These are phyloP conservation scores for Oehlia diaphana DNA, from an alignment of 192 early-diverging fungal genomes.

Conservation along the genomic window DNA sequence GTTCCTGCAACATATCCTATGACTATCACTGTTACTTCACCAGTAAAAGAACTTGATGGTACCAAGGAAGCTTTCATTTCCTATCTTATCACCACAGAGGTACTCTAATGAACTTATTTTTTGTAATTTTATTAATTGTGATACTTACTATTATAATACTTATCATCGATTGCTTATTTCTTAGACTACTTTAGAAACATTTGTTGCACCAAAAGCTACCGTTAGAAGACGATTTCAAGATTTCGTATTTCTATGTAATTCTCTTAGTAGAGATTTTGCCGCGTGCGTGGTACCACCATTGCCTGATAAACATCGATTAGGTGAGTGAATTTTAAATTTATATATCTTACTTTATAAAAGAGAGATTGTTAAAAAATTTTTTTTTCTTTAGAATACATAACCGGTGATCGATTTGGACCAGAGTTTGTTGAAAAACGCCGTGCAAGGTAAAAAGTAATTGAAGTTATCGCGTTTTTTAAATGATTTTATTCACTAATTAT, in stretches of 20 bases:
- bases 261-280: conserved; percentile 71
- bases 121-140: neutral
- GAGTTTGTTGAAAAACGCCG: conserved; percentile 89
- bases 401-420: conserved; percentile 89
- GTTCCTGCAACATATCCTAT: conserved; percentile 33
- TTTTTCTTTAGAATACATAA: conserved; percentile 75
- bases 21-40: conserved; percentile 70
- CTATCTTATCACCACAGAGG: conserved; percentile 80
- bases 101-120: conserved; percentile 35
- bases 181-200: conserved; percentile 64
- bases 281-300: conserved; percentile 86
- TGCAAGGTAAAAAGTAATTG: conserved; percentile 36
- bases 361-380: too few species aligned
- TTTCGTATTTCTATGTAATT: conserved; percentile 86
- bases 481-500: neutral
- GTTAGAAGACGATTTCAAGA: conserved; percentile 93
- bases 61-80: conserved; percentile 76
- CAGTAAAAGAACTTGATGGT: conserved; percentile 91
- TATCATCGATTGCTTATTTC: neutral
- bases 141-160: neutral
- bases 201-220: conserved; percentile 51
- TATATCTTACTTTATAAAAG: too few species aligned
- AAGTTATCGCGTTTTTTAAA: neutral
- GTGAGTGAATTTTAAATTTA: conserved; percentile 38
- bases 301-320: conserved; percentile 89